phyloP scores from a whole-genome alignment of 192 early-diverging fungal species.

The Rhizophagus prolifer region DNA sequence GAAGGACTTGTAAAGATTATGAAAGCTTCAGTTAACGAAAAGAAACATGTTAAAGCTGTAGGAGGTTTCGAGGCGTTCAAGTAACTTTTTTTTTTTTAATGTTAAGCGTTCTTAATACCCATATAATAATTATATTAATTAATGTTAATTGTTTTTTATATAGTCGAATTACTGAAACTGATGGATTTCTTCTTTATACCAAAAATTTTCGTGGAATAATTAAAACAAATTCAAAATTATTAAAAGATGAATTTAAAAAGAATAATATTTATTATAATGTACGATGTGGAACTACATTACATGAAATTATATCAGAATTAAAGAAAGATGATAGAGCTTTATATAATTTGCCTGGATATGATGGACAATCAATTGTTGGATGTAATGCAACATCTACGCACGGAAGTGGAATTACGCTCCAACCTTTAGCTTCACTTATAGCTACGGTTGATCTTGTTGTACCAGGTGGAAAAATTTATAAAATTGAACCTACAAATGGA shows the following conservation, averaged over 20 bases:
- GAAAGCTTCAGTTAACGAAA: not conserved
- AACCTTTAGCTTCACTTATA: not conserved
- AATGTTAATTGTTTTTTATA: not conserved
- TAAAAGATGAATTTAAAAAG: not conserved
- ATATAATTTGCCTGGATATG: not conserved
- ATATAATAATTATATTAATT: not conserved
- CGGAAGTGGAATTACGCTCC: not conserved
- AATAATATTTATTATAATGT: conserved; percentile 15
- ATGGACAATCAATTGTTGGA: conserved; percentile 1
- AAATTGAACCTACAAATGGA: conserved; percentile 9
- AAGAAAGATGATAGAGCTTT: conserved; percentile 15
- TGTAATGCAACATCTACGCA: conserved; percentile 13
- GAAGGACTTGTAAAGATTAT: not conserved
- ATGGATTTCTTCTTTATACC: not conserved
- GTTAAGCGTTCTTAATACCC: too few species aligned
- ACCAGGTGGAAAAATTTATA: conserved; percentile 10
- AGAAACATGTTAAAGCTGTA: conserved; percentile 17
- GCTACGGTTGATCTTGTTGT: not conserved
- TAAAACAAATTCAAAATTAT: not conserved
- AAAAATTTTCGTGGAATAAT: not conserved
- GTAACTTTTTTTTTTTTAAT: not conserved
- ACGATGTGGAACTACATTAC: conserved; percentile 2
- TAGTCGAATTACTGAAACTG: not conserved
- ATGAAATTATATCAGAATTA: not conserved
- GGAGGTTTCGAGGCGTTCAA: not conserved